phyloP scores from a whole-genome alignment of 768 basidiomycete genomes.

The Imleria badia region DNA sequence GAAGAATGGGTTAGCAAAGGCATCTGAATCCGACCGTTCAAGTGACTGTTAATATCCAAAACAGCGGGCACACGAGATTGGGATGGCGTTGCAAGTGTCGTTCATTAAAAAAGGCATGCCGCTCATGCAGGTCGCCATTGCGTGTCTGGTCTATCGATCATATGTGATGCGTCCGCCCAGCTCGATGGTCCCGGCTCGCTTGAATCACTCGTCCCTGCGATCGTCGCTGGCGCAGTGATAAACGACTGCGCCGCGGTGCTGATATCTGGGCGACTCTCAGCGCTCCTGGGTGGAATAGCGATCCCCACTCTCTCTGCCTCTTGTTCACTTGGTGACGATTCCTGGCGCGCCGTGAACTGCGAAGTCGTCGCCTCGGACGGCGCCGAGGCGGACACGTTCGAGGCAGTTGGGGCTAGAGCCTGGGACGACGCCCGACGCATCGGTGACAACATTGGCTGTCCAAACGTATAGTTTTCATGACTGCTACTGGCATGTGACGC shows the following conservation, averaged over 20 bases:
- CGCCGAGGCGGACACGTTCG: conserved; percentile 23
- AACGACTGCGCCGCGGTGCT: conserved; percentile 72
- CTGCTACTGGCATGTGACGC: conserved; percentile 43
- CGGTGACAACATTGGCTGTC: conserved; percentile 47
- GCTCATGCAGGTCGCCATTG: conserved; percentile 41
- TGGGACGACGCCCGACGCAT: conserved; percentile 21
- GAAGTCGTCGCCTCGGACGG: conserved; percentile 29
- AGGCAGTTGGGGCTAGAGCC: conserved; percentile 16
- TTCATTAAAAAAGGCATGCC: not conserved
- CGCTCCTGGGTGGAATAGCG: conserved; percentile 25
- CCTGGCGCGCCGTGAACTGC: conserved; percentile 18
- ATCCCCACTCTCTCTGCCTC: conserved; percentile 25
- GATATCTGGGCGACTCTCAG: conserved; percentile 54
- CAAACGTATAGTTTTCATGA: conserved; percentile 75
- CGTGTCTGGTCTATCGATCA: conserved; percentile 41
- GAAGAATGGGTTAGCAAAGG: not conserved
- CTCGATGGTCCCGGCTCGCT: conserved; percentile 47
- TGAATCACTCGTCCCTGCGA: conserved; percentile 55
- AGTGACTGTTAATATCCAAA: conserved; percentile 11
- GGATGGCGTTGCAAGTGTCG: not conserved
- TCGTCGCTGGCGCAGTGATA: conserved; percentile 62
- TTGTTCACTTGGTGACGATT: conserved; percentile 11
- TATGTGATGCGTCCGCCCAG: conserved; percentile 46
- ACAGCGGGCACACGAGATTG: not conserved
- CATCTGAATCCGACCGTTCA: conserved; percentile 12